These are phyloP conservation scores for Saccharomycopsis hybrid DNA, from an alignment of 1,139 yeast species.

Conservation along the genomic window DNA sequence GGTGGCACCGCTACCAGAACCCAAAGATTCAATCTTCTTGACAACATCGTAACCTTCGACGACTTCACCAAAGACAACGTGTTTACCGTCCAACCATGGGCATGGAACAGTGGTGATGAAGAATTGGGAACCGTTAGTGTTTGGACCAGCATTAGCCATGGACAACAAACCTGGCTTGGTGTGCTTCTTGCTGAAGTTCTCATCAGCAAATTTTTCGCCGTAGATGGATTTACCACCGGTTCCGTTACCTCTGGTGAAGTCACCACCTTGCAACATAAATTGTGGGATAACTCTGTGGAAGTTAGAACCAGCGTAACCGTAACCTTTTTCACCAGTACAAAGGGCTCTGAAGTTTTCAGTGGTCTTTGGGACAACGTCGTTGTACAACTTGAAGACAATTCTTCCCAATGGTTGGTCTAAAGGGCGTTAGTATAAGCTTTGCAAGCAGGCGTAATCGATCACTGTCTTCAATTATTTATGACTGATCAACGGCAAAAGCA, in stretches of 20 bases:
- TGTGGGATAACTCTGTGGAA: conserved; percentile 92
- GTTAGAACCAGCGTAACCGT: conserved; percentile 53
- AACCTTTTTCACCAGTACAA: conserved; percentile 91
- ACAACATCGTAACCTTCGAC: conserved; percentile 67
- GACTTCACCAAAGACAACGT: conserved; percentile 88
- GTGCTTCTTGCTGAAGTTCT: conserved; percentile 70
- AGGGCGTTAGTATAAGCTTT: no score
- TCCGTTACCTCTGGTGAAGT: conserved; percentile 83
- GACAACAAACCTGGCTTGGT: conserved; percentile 82
- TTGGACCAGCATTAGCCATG: conserved; percentile 98
- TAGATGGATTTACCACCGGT: conserved; percentile 94
- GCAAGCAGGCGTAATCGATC: no score
- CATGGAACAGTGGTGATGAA: conserved; percentile 81
- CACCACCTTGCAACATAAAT: conserved; percentile 97
- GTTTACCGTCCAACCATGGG: conserved; percentile 87
- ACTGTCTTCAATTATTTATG: no score
- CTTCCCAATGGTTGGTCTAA: conserved; percentile 56
- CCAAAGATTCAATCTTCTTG: conserved; percentile 61
- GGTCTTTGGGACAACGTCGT: conserved; percentile 95
- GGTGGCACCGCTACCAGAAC: conserved; percentile 83
- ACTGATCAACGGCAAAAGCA: no score
- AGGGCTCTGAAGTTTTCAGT: conserved; percentile 97
- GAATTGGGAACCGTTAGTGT: conserved; percentile 93
- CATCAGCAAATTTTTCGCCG: conserved; percentile 94
- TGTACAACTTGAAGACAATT: conserved; percentile 77